Base-by-base conservation (phyloP, 192 early-diverging fungal genomes). In the Dispira parvispora region DNA sequence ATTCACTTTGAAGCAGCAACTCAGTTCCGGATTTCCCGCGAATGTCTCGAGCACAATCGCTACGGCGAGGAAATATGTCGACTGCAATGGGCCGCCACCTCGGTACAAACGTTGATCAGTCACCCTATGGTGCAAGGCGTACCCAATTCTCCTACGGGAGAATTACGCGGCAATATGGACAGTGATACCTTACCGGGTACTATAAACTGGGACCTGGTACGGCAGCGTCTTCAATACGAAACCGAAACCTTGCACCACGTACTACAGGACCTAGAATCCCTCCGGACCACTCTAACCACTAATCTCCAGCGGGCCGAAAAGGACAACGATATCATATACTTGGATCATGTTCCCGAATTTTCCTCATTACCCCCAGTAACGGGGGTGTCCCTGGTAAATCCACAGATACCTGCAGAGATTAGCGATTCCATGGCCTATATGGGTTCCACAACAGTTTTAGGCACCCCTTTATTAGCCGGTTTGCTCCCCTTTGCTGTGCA, bases 291-390 rank as follows among this genome's bases (percentile, higher is more conserved):
- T 0, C 71, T 85, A 2, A 46, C 63, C 63, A 65, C 70, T 49
- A 83, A 82, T 52, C 64, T 81, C 10, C 67, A 65, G 3, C 66
- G 79, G 1, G 90, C 91, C 13, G 82, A 85, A 46, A 90, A 88
- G 71, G 93, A 96, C 66, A 96, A 96, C 55, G 88, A 94, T 66
- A 80, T 91, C 46, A 91, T 96, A 20, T 91, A 96, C 68, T 66
- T 92, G 54, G 84, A 92, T 28, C 76, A 75, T 0, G 81, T 96
- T 0, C 91, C 90, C 0, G 66, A 76, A 11, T 54, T 75, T 5
- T 74, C 80, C 10, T 53, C 82, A 10, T 68, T 96, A 0, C 49
- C 75, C 6, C 44, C 79, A 5, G 83, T 96, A 52, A 67, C 69
- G 49, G 79, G 73, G 26, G 86, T 82, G 27, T 78, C 81, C 44